These are phyloP conservation scores for Mediolabrus comicus DNA, from an alignment of 108 stramenopile species.

Conservation along the genomic window DNA sequence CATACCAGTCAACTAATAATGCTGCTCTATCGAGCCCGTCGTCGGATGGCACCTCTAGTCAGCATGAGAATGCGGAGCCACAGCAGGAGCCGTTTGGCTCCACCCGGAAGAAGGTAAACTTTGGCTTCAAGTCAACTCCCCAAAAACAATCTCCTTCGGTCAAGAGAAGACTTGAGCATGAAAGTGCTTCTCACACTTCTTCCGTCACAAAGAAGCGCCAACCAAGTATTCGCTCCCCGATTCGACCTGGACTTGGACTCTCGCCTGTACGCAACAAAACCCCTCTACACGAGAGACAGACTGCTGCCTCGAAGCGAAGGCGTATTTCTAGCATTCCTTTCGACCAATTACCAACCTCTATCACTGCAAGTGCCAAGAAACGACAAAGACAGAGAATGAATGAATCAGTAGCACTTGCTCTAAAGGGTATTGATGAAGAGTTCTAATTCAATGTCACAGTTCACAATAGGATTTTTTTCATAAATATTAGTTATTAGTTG, in stretches of 20 bases:
- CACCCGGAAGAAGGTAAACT: conserved; percentile 21
- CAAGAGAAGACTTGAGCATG: neutral
- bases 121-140: conserved; percentile 15
- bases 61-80: neutral
- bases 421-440: too few relatives aligned
- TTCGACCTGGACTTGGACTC: neutral
- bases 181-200: conserved; percentile 3
- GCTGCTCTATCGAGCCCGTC: neutral
- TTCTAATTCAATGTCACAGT: too few relatives aligned
- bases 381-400: conserved; percentile 31
- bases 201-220: neutral
- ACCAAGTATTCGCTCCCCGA: neutral
- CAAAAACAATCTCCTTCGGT: too few relatives aligned
- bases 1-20: neutral
- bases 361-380: conserved; percentile 30
- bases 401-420: conserved; percentile 17
- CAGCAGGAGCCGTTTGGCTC: conserved; percentile 1
- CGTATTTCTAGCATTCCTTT: neutral
- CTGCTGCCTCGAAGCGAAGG: conserved; percentile 23
- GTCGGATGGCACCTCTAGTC: neutral
- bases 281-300: conserved; percentile 2
- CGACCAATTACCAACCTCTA: conserved; percentile 3
- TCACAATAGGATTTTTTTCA: too few relatives aligned
- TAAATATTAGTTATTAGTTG: too few relatives aligned
- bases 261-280: neutral